phyloP scores from a whole-genome alignment of 2,329 filamentous ascomycete genomes.

The Alternaria solani region DNA sequence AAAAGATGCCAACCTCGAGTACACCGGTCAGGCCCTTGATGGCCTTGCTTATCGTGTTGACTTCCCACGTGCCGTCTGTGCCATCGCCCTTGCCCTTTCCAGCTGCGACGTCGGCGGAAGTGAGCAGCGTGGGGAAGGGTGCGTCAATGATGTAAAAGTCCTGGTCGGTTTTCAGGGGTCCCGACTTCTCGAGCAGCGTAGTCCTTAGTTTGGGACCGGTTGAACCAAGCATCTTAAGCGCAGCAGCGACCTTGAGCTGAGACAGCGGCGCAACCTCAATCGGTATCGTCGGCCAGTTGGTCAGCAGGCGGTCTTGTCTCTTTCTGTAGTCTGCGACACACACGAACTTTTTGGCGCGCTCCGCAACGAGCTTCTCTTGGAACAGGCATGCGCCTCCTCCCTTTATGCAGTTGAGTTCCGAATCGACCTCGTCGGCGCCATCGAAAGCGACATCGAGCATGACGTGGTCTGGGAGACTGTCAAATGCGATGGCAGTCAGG shows the following conservation, averaged over 20 bases:
- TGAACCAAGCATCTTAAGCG: constrained; percentile 77
- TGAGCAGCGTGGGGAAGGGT: constrained; percentile 77
- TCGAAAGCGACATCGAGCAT: constrained; percentile 92
- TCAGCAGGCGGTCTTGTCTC: constrained; percentile 76
- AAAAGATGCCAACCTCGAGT: constrained; percentile 90
- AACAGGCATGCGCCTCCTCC: constrained; percentile 97
- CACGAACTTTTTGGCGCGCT: constrained; percentile 83
- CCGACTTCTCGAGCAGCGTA: constrained; percentile 78
- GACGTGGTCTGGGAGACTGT: constrained; percentile 70
- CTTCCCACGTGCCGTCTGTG: constrained; percentile 77
- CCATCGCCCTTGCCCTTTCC: constrained; percentile 59
- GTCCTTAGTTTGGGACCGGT: constrained; percentile 74
- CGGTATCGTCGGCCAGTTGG: constrained; percentile 83
- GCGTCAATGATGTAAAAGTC: constrained; percentile 92
- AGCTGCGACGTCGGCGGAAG: constrained; percentile 63
- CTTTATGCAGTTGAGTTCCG: constrained; percentile 95
- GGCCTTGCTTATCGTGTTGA: constrained; percentile 73
- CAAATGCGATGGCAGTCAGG: constrained; percentile 78
- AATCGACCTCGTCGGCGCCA: constrained; percentile 95
- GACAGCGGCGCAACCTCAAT: constrained; percentile 93
- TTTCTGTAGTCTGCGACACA: constrained; percentile 94
- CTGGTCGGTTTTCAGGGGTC: constrained; percentile 85
- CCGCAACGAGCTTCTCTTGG: constrained; percentile 95
- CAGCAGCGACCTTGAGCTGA: constrained; percentile 76
- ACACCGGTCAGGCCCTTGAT: constrained; percentile 87